phyloP scores from a whole-genome alignment of 768 basidiomycete genomes.

The Boletus barrowsii region DNA sequence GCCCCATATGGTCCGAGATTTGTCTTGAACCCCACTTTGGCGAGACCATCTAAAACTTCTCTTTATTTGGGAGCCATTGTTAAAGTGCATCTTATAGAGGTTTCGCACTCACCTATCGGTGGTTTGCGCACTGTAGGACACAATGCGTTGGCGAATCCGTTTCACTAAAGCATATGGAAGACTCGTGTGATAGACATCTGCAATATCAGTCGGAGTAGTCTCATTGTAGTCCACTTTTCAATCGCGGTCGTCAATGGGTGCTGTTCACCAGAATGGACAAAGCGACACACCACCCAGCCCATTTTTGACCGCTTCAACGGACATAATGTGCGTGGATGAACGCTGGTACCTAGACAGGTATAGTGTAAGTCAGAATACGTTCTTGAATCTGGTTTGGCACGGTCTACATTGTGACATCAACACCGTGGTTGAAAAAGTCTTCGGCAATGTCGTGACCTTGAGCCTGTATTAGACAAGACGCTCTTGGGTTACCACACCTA shows the following conservation, averaged over 20 bases:
- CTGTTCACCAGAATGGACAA: background rate
- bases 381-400: background rate
- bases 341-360: background rate
- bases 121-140: conserved; percentile 19
- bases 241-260: background rate
- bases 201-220: conserved; percentile 19
- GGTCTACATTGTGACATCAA: conserved; percentile 29
- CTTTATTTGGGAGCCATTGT: conserved; percentile 14
- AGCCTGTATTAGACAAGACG: conserved; percentile 8
- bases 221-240: background rate
- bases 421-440: conserved; percentile 30
- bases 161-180: conserved; percentile 14
- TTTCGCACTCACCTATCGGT: conserved; percentile 23
- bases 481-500: background rate
- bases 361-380: background rate
- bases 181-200: conserved; percentile 14
- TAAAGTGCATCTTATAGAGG: background rate
- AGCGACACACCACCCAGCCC: background rate
- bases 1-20: conserved; percentile 34
- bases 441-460: conserved; percentile 39
- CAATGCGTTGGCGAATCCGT: conserved; percentile 20
- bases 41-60: conserved; percentile 36
- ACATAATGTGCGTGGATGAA: background rate
- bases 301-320: background rate
- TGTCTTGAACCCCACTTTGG: conserved; percentile 37